Conservation (phyloP, 768 basidiomycete species). For the Sarcodon aspratus region DNA sequence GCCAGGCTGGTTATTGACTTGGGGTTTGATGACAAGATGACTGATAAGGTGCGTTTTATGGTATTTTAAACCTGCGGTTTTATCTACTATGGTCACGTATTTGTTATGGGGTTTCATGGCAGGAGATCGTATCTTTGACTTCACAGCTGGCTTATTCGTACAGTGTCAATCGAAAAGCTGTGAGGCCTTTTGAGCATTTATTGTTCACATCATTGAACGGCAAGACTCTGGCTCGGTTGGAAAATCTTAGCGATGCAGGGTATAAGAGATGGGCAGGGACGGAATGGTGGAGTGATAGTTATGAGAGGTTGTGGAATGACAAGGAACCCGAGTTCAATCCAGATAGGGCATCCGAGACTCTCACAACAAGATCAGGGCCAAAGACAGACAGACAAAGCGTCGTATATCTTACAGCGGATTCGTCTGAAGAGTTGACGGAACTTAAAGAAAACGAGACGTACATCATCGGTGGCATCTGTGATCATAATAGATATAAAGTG, state of each 20-base stretch:
- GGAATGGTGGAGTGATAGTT: constrained; percentile 75
- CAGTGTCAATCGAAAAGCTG: constrained; percentile 69
- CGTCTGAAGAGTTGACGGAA: constrained; percentile 74
- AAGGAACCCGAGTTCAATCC: background rate
- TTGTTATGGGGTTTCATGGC: constrained; percentile 2
- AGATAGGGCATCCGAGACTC: constrained; percentile 1
- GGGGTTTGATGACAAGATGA: constrained; percentile 90
- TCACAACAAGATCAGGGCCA: background rate
- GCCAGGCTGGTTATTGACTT: constrained; percentile 77
- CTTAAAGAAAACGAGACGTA: constrained; percentile 81
- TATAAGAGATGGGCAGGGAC: constrained; percentile 75
- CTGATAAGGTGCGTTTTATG: constrained; percentile 63
- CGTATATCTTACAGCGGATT: constrained; percentile 93
- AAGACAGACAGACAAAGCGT: constrained; percentile 29
- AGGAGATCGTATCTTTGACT: constrained; percentile 88
- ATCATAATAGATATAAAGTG: constrained; percentile 95
- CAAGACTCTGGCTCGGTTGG: constrained; percentile 51
- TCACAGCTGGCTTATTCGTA: constrained; percentile 91
- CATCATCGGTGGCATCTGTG: constrained; percentile 91
- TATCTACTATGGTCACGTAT: background rate
- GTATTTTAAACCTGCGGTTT: too few relatives aligned
- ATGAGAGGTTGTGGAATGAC: constrained; percentile 52
- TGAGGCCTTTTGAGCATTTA: constrained; percentile 57
- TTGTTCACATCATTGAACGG: constrained; percentile 77
- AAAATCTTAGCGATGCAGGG: constrained; percentile 49